phyloP scores from a whole-genome alignment of 352 stramenopile genomes.

The Pseudoperonospora humuli region DNA sequence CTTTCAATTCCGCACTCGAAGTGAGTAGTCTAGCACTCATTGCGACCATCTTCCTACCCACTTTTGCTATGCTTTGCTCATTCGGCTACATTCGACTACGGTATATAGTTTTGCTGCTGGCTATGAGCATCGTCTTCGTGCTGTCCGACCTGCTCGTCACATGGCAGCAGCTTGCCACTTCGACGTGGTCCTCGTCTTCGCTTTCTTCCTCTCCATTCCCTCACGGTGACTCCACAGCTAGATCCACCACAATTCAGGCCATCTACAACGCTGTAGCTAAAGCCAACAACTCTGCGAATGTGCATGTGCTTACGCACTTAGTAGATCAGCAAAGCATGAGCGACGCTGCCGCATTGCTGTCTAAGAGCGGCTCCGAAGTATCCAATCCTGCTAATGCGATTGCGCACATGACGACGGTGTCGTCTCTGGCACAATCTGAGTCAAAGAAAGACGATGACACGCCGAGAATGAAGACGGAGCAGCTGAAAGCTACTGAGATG shows the following conservation, averaged over 20 bases:
- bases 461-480: constrained; percentile 15
- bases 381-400: too few species aligned
- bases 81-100: constrained; percentile 13
- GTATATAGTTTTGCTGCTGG: constrained; percentile 24
- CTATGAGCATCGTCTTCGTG: constrained; percentile 22
- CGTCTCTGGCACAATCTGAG: background rate
- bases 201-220: background rate
- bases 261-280: constrained; percentile 17
- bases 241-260: constrained; percentile 8
- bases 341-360: too few species aligned
- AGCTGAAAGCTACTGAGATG: constrained; percentile 17
- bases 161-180: constrained; percentile 20
- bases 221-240: background rate
- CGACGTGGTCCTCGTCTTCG: background rate
- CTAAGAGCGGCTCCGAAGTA: too few species aligned
- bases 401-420: too few species aligned
- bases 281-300: constrained; percentile 16
- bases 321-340: too few species aligned
- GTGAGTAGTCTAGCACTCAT: too few species aligned
- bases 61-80: constrained; percentile 12
- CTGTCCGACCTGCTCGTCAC: constrained; percentile 27
- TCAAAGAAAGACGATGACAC: constrained; percentile 10
- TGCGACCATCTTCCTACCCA: too few species aligned
- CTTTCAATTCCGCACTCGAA: too few species aligned
- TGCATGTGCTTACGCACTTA: too few species aligned